phyloP scores from a whole-genome alignment of 495 filamentous ascomycete species.

The Ramalina intermedia region DNA sequence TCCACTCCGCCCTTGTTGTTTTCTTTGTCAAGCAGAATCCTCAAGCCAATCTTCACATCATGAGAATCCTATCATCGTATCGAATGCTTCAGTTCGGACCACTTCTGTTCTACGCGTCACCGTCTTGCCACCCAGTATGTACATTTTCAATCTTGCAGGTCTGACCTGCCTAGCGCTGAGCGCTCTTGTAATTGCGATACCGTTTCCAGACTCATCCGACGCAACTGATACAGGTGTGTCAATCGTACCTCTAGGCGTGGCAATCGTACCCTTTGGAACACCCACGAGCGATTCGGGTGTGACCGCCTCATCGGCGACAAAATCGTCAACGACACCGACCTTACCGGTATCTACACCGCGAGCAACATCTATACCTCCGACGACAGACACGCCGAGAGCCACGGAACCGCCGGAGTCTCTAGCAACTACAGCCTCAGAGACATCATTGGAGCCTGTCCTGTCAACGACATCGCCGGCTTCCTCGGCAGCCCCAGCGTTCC shows the following conservation, averaged over 20 bases:
- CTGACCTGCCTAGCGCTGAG: too few relatives aligned
- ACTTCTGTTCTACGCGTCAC: too few relatives aligned
- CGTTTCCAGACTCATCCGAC: conserved; percentile 32
- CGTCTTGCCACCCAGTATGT: conserved; percentile 20
- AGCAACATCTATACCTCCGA: conserved; percentile 84
- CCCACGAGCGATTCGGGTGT: conserved; percentile 86
- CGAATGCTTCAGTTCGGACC: too few relatives aligned
- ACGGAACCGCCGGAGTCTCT: conserved; percentile 8
- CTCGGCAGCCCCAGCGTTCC: too few relatives aligned
- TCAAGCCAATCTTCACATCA: too few relatives aligned
- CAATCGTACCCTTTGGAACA: conserved; percentile 28
- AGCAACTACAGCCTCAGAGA: too few relatives aligned
- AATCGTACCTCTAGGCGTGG: too few relatives aligned
- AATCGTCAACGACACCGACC: conserved; percentile 58
- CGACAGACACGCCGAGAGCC: conserved; percentile 41
- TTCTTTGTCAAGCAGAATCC: too few relatives aligned
- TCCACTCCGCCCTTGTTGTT: too few relatives aligned
- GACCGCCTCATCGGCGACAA: conserved; percentile 36
- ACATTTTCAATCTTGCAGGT: conserved; percentile 41
- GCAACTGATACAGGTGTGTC: not conserved
- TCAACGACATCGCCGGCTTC: too few relatives aligned
- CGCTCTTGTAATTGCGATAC: conserved; percentile 49
- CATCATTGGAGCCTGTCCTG: too few relatives aligned
- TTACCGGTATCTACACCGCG: conserved; percentile 87
- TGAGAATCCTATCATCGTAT: too few relatives aligned